phyloP scores from a whole-genome alignment of 441 rosid species.

The Eruca vesicaria region DNA sequence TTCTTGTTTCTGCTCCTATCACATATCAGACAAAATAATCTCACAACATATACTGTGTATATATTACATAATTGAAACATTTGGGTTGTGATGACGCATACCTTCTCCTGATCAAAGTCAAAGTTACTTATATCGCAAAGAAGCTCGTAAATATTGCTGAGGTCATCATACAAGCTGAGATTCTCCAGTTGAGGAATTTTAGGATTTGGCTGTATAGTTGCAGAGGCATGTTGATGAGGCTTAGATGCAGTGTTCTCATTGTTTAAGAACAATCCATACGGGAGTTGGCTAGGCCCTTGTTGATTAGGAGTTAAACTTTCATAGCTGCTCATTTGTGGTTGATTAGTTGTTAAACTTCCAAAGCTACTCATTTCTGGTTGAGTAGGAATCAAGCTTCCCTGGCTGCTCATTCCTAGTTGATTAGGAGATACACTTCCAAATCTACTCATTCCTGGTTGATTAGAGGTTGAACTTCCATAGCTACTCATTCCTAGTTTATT shows the following conservation, averaged over 20 bases:
- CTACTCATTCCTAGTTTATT: conserved; percentile 8
- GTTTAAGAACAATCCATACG: neutral
- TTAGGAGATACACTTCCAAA: neutral
- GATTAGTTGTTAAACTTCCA: neutral
- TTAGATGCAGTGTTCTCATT: conserved; percentile 9
- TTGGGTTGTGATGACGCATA: neutral
- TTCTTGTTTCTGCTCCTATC: conserved; percentile 1
- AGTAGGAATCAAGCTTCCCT: neutral
- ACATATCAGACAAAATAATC: neutral
- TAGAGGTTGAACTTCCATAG: neutral
- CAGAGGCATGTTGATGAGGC: neutral
- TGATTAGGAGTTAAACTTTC: neutral
- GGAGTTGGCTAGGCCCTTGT: neutral
- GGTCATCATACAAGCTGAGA: conserved; percentile 9
- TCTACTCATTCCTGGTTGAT: neutral
- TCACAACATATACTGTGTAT: neutral
- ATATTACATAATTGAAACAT: neutral
- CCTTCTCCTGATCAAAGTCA: conserved; percentile 10
- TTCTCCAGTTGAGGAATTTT: conserved; percentile 7
- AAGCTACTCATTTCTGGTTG: neutral
- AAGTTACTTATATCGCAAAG: conserved; percentile 14
- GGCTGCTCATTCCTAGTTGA: conserved; percentile 3
- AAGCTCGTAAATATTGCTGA: conserved; percentile 5
- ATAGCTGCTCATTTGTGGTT: neutral
- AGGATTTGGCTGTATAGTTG: conserved; percentile 8